Percentiles rank a stretch among this genome's conserved stretches.
These are phyloP conservation scores for Boletellus emodensis DNA, from an alignment of 768 basidiomycete species.

Conservation along the genomic window DNA sequence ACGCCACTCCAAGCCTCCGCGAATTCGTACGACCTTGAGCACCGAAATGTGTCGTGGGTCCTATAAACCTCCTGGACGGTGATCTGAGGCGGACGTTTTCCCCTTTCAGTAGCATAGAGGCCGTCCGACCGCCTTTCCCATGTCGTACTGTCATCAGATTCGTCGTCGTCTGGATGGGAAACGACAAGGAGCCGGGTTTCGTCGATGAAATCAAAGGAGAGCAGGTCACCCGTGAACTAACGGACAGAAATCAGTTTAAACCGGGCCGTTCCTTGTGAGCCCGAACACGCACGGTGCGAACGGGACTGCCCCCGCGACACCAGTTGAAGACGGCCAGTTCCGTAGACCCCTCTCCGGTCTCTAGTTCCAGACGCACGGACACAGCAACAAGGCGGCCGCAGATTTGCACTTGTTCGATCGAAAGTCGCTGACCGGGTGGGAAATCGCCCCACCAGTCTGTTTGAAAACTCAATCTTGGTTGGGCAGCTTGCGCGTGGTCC, in stretches of 20 bases:
- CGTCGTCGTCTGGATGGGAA: constrained; percentile 33
- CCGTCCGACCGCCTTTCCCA: constrained; percentile 32
- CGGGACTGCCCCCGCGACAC: constrained; percentile 24
- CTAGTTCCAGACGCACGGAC: constrained; percentile 29
- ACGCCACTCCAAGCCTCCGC: constrained; percentile 47
- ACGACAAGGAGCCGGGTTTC: constrained; percentile 24
- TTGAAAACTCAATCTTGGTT: constrained; percentile 26
- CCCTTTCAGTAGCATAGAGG: constrained; percentile 28
- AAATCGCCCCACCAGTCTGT: constrained; percentile 35
- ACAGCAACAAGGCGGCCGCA: constrained; percentile 23
- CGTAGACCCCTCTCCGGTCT: constrained; percentile 31
- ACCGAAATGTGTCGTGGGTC: constrained; percentile 6
- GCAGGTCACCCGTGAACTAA: constrained; percentile 27
- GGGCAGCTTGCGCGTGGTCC: constrained; percentile 45
- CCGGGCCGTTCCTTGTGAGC: not conserved
- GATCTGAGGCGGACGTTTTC: constrained; percentile 31
- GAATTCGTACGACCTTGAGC: constrained; percentile 43
- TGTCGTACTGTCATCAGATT: constrained; percentile 26
- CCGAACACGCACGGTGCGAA: constrained; percentile 23
- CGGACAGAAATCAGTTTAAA: not conserved
- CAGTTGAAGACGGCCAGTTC: constrained; percentile 30
- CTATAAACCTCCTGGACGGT: constrained; percentile 21
- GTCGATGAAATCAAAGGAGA: constrained; percentile 30
- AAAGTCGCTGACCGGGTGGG: constrained; percentile 31
- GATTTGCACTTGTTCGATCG: constrained; percentile 28